phyloP scores from a whole-genome alignment of 768 basidiomycete species.

The Mycena venus region DNA sequence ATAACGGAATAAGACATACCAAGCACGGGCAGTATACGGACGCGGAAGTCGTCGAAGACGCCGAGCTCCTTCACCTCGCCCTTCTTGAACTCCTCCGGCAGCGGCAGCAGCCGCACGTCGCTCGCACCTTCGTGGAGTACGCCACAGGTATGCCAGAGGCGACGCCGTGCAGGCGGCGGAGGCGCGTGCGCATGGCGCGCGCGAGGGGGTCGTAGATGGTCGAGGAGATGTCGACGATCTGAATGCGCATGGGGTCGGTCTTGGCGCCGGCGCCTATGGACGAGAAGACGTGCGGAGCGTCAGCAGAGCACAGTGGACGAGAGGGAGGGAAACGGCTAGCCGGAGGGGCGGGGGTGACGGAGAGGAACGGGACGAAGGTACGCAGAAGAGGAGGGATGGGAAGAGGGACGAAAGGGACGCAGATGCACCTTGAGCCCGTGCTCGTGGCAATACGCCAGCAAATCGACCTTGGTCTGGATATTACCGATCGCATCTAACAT shows the following conservation, averaged over 20 bases:
- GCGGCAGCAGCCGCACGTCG: slow-evolving; percentile 90
- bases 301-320: too few relatives aligned
- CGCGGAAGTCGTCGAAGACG: slow-evolving; percentile 92
- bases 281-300: slow-evolving; percentile 60
- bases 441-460: slow-evolving; percentile 90
- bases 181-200: slow-evolving; percentile 85
- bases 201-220: slow-evolving; percentile 96
- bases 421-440: slow-evolving; percentile 44
- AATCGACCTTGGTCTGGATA: slow-evolving; percentile 95
- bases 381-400: too few relatives aligned
- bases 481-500: slow-evolving; percentile 95
- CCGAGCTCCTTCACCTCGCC: slow-evolving; percentile 91
- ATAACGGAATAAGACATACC: slow-evolving; percentile 56
- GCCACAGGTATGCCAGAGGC: slow-evolving; percentile 86
- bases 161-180: slow-evolving; percentile 76
- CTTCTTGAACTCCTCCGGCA: slow-evolving; percentile 92
- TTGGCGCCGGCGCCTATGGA: slow-evolving; percentile 98
- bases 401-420: too few relatives aligned
- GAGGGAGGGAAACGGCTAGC: too few relatives aligned
- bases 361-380: too few relatives aligned
- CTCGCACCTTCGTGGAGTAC: slow-evolving; percentile 94
- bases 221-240: slow-evolving; percentile 93
- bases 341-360: too few relatives aligned
- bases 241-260: slow-evolving; percentile 93
- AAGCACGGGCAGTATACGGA: slow-evolving; percentile 93